These are phyloP conservation scores for Colletotrichum tabaci DNA, from an alignment of 2,329 filamentous ascomycete genomes.

Conservation along the genomic window DNA sequence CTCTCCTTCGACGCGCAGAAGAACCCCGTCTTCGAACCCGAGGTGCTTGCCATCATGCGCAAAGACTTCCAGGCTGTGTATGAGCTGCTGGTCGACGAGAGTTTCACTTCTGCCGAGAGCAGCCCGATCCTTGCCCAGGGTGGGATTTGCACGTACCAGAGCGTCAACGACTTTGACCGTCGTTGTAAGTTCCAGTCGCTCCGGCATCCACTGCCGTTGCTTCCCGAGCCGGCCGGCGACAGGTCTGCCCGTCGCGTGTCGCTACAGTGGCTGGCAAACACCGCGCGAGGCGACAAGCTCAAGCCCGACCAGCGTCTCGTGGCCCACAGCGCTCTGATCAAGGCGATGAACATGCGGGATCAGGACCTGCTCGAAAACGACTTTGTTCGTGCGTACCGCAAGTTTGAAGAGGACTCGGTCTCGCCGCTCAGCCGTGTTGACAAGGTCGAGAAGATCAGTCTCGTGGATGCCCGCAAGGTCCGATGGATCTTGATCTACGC, in stretches of 20 bases:
- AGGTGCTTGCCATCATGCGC: slow-evolving; percentile 73
- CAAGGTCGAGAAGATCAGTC: slow-evolving; percentile 69
- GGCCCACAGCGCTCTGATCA: slow-evolving; percentile 67
- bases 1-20: slow-evolving; percentile 57
- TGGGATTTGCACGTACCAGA: slow-evolving; percentile 79
- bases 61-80: slow-evolving; percentile 81
- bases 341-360: slow-evolving; percentile 63
- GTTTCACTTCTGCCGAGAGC: slow-evolving; percentile 64
- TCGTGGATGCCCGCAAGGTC: slow-evolving; percentile 80
- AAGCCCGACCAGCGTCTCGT: slow-evolving; percentile 65
- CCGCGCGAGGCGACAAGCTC: slow-evolving; percentile 55
- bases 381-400: slow-evolving; percentile 78
- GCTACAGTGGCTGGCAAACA: slow-evolving; percentile 53
- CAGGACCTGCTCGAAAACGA: slow-evolving; percentile 59
- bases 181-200: slow-evolving; percentile 72
- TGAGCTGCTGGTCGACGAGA: slow-evolving; percentile 77
- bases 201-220: slow-evolving; percentile 75
- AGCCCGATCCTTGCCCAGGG: slow-evolving; percentile 71
- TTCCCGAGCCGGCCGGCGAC: slow-evolving; percentile 65
- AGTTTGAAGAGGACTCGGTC: slow-evolving; percentile 76
- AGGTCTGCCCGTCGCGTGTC: slow-evolving; percentile 53
- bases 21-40: slow-evolving; percentile 66
- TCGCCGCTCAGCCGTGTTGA: slow-evolving; percentile 67
- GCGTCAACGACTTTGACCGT: slow-evolving; percentile 76
- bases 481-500: slow-evolving; percentile 85